phyloP scores from a whole-genome alignment of 768 basidiomycete species.

The Tricholoma sp. region DNA sequence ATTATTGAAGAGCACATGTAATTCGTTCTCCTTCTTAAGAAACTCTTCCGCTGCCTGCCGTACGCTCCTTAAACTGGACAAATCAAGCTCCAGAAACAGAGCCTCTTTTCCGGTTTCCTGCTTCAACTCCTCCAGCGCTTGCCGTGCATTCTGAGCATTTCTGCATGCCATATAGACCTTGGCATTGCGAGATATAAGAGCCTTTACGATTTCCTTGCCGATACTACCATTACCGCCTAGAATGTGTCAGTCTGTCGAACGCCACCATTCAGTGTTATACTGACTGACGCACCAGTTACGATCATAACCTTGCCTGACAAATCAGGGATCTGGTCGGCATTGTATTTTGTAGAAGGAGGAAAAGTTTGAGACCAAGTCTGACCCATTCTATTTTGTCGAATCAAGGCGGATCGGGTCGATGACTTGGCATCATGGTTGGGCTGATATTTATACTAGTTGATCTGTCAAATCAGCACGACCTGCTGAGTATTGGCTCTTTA shows the following conservation, averaged over 20 bases:
- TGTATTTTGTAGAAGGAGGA: constrained; percentile 21
- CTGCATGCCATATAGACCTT: constrained; percentile 39
- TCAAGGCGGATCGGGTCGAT: too few relatives aligned
- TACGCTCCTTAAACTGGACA: constrained; percentile 32
- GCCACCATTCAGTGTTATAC: not conserved
- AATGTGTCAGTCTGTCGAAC: not conserved
- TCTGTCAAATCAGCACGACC: too few relatives aligned
- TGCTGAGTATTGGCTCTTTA: too few relatives aligned
- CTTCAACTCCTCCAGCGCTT: constrained; percentile 30
- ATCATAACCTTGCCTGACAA: constrained; percentile 31
- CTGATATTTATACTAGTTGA: too few relatives aligned
- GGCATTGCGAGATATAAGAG: constrained; percentile 29
- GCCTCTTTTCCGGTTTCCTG: constrained; percentile 31
- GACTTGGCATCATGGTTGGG: too few relatives aligned
- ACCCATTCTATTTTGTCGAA: not conserved
- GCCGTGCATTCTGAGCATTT: constrained; percentile 24
- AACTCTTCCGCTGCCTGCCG: constrained; percentile 31
- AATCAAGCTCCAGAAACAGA: constrained; percentile 31
- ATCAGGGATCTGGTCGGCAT: constrained; percentile 27
- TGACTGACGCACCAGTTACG: constrained; percentile 20
- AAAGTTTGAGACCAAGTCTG: constrained; percentile 4
- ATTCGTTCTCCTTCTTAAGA: constrained; percentile 31
- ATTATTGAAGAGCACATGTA: constrained; percentile 48
- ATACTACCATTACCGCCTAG: constrained; percentile 35
- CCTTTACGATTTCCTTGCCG: constrained; percentile 30